Evolutionary conservation across 192 early-diverging fungal genomes (phyloP).

Genomic region (Lunasporangiospora selenospora): DNA sequence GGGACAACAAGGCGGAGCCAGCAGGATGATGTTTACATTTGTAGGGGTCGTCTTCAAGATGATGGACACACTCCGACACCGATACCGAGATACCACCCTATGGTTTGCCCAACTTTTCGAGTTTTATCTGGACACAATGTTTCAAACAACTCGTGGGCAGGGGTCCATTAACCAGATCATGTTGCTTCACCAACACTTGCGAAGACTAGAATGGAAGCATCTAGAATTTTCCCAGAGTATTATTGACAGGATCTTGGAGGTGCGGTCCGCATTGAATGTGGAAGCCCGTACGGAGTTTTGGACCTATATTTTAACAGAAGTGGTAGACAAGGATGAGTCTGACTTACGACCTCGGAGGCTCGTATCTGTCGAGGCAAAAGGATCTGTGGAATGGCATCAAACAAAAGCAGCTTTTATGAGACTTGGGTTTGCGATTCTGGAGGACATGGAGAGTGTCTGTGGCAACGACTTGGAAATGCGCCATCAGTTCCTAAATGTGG

Average conservation of each 20-base stretch:
- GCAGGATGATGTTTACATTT: constrained; percentile 35
- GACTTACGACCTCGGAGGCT: constrained; percentile 12
- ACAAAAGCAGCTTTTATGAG: constrained; percentile 20
- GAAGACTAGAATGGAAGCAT: constrained; percentile 26
- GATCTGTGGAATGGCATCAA: constrained; percentile 6
- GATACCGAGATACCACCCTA: constrained; percentile 10
- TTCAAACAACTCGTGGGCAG: constrained; percentile 9
- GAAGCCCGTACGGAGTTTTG: constrained; percentile 30
- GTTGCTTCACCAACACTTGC: constrained; percentile 44
- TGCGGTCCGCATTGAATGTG: constrained; percentile 3
- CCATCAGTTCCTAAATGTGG: constrained; percentile 16
- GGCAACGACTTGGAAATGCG: constrained; percentile 29
- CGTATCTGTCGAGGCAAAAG: neutral
- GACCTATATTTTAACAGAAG: constrained; percentile 20
- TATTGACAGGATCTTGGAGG: constrained; percentile 11
- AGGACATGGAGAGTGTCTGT: constrained; percentile 15
- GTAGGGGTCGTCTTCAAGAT: constrained; percentile 37
- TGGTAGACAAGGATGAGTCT: constrained; percentile 37
- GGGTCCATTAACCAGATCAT: constrained; percentile 38
- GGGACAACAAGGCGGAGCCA: constrained; percentile 38
- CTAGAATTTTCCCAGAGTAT: constrained; percentile 9
- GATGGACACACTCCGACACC: constrained; percentile 7
- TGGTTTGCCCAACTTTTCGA: constrained; percentile 21
- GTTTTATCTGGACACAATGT: constrained; percentile 24
- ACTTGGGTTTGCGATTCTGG: constrained; percentile 15